phyloP scores from a whole-genome alignment of 202 grass and related monocot genomes.

The Zoysia matrella region DNA sequence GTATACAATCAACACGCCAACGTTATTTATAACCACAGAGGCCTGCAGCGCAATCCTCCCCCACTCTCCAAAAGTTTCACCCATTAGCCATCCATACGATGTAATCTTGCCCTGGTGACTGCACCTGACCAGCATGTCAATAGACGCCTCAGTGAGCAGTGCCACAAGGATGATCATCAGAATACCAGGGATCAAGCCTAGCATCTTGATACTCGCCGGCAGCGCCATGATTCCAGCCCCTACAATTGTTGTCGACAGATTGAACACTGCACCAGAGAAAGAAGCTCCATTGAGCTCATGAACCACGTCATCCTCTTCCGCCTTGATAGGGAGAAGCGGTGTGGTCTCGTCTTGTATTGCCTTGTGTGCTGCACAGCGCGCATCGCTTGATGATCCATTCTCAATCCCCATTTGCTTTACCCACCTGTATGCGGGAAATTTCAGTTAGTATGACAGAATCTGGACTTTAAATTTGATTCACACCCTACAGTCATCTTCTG shows the following conservation, averaged over 20 bases:
- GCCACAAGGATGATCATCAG: slow-evolving; percentile 83
- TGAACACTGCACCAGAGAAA: slow-evolving; percentile 90
- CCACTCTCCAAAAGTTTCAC: slow-evolving; percentile 59
- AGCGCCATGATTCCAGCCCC: slow-evolving; percentile 97
- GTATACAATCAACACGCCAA: slow-evolving; percentile 87
- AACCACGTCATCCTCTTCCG: slow-evolving; percentile 54
- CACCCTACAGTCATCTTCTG: background rate
- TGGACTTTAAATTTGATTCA: background rate
- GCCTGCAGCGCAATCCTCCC: slow-evolving; percentile 75
- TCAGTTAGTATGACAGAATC: background rate
- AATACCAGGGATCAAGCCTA: slow-evolving; percentile 88
- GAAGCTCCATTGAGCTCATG: slow-evolving; percentile 75
- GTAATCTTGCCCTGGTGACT: slow-evolving; percentile 67
- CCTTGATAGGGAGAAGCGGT: slow-evolving; percentile 55
- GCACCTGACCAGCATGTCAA: slow-evolving; percentile 83
- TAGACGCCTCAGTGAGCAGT: slow-evolving; percentile 74
- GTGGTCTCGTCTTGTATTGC: slow-evolving; percentile 43
- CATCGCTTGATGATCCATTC: slow-evolving; percentile 37
- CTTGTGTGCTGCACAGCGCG: background rate
- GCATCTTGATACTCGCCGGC: slow-evolving; percentile 88
- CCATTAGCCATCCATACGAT: slow-evolving; percentile 88
- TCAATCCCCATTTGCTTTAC: slow-evolving; percentile 48
- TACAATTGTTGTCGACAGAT: slow-evolving; percentile 85
- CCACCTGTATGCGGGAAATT: slow-evolving; percentile 28
- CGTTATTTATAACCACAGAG: slow-evolving; percentile 81